Base-by-base conservation (phyloP, 163 green algal genomes). In the Scenedesmus sp. region DNA sequence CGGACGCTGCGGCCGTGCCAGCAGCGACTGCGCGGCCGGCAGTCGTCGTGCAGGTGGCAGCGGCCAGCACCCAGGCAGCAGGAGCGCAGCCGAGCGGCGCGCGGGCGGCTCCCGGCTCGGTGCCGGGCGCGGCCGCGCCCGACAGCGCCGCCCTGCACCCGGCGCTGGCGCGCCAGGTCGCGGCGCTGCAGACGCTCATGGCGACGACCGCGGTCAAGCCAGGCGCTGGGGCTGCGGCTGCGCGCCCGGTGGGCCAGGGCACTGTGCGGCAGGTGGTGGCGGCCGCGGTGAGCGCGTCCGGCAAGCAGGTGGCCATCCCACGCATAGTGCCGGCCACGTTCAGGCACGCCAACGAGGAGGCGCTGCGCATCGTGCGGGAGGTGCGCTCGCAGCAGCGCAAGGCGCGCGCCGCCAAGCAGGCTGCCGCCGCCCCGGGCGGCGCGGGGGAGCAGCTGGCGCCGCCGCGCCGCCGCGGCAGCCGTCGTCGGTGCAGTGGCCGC, bases 301-400 rank as follows among this genome's bases (percentile, higher is more conserved):
- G 26, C 48, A 29, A 50, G 2, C 36, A n/a, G n/a, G n/a, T 62
- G 47, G 28, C 45, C 39, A 73, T 73, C 42, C 63, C 63, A 3
- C 63, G 63, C 63, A 73, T 73, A 29, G 63, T 73, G 45, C 63
- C 63, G 3, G 36, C 36, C 17, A 39, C n/a, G 2, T 73, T 31
- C 63, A 36, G 63, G 24, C 18, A n/a, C 10, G 63, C 44, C 28
- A 73, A 73, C 36, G 63, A 73, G 36, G 39, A 42, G 20, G 63
- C 42, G 26, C 63, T 73, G 45, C 42, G 44, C 6, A 10, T 58
- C 13, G 42, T 73, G n/a, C n/a, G n/a, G n/a, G n/a, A n/a, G n/a
- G n/a, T n/a, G n/a, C n/a, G n/a, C n/a, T n/a, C n/a, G n/a, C n/a
- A n/a, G n/a, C n/a, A n/a, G n/a, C n/a, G n/a, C n/a, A n/a, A n/a